phyloP scores from a whole-genome alignment of 208 protist genomes.

The Trypanosoma cruzi region DNA sequence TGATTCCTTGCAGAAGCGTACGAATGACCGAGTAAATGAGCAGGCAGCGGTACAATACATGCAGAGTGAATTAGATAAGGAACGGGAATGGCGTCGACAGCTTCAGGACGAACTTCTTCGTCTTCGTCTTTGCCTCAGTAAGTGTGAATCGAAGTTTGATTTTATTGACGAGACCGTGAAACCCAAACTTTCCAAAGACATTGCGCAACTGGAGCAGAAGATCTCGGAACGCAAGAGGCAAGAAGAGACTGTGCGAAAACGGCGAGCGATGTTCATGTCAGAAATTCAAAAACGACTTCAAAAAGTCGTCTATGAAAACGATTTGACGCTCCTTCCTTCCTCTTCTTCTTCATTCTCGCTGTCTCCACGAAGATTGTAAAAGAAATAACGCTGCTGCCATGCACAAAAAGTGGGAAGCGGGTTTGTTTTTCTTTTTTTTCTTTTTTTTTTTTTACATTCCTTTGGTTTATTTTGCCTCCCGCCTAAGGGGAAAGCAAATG shows the following conservation, averaged over 20 bases:
- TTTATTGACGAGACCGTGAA: slow-evolving; percentile 43
- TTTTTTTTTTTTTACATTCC: neutral
- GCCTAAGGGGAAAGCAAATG: too few relatives aligned
- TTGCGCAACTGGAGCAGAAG: slow-evolving; percentile 31
- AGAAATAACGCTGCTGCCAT: neutral
- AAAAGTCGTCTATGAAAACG: neutral
- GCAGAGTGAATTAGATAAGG: slow-evolving; percentile 13
- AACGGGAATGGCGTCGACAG: slow-evolving; percentile 18
- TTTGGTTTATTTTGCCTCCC: neutral
- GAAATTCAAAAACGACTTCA: slow-evolving; percentile 21
- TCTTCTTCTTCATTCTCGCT: neutral
- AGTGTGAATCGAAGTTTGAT: slow-evolving; percentile 39
- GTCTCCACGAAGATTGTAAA: neutral
- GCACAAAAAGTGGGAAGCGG: neutral
- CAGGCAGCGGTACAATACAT: neutral
- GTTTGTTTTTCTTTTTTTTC: slow-evolving; percentile 11
- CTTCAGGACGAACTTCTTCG: slow-evolving; percentile 27
- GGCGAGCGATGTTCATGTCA: slow-evolving; percentile 3
- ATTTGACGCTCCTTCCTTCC: neutral
- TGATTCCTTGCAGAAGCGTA: neutral
- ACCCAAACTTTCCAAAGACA: slow-evolving; percentile 31
- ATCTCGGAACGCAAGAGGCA: slow-evolving; percentile 14
- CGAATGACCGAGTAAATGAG: neutral
- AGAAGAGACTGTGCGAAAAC: slow-evolving; percentile 4
- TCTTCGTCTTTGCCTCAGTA: slow-evolving; percentile 28